Base-by-base conservation (phyloP, 768 basidiomycete species). In the Podaxis sp. region DNA sequence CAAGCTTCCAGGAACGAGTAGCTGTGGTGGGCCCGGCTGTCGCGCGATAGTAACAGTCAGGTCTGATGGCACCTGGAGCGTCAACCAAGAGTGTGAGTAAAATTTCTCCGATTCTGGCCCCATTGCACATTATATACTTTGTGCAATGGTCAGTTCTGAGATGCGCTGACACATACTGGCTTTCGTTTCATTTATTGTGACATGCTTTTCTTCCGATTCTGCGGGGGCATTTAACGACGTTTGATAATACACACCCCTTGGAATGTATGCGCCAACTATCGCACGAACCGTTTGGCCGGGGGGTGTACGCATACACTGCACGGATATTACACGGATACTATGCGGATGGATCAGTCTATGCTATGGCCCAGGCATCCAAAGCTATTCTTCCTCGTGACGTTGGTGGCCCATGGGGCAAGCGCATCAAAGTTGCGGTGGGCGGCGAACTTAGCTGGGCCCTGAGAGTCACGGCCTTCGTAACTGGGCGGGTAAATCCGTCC, bases 341-440 rank as follows among this genome's bases (percentile, higher is more conserved):
- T n/a, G 19, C 43, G 19, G 37, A 41, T 55, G 36, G 60, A 50
- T 29, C 49, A 86, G 84, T 85, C 73, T 90, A 89, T 64, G 70
- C 82, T 1, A 84, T 90, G 83, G 87, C 85, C 3, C 88, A 90
- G 43, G 83, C 85, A 1, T 87, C 86, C 22, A 88, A 89, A 71
- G 90, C 87, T 12, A 81, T 86, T 51, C 75, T 89, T 15, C 89
- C 90, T 1, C 82, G 83, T 51, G 89, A 91, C 59, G 68, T 69
- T 3, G 84, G 83, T 5, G 89, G 90, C 1, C 86, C 88, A 0
- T 87, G 76, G 66, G 90, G 85, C 19, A 75, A 85, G 67, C 80
- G 90, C 15, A 84, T 91, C 46, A 83, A 82, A 6, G 83, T 86
- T 13, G 76, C 76, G 24, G 82, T 90, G 7, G 79, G 79, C 9